Percentiles rank a stretch among this genome's conserved stretches.
phyloP scores from a whole-genome alignment of 2,329 filamentous ascomycete species.

The Pyricularia sp. region DNA sequence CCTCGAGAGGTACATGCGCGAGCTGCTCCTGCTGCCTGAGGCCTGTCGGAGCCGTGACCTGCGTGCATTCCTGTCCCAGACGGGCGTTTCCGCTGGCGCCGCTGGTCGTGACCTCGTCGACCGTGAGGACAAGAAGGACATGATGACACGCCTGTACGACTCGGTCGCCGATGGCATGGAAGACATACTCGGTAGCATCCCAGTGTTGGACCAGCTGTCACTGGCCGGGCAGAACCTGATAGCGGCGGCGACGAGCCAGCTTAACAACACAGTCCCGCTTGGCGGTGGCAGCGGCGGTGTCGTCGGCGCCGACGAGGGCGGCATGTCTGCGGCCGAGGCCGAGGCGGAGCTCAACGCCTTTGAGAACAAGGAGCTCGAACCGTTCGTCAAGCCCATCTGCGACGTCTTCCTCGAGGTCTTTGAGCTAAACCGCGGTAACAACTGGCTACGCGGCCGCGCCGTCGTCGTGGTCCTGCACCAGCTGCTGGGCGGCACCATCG shows the following conservation, averaged over 20 bases:
- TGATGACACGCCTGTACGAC: conserved; percentile 91
- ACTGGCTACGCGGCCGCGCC: conserved; percentile 91
- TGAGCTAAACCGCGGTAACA: conserved; percentile 88
- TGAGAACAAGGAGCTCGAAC: conserved; percentile 79
- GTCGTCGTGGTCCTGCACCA: conserved; percentile 96
- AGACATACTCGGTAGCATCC: conserved; percentile 92
- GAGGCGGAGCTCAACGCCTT: conserved; percentile 92
- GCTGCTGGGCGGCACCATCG: conserved; percentile 88
- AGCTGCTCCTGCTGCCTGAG: conserved; percentile 77
- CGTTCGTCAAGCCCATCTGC: conserved; percentile 97
- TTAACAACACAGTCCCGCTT: conserved; percentile 43
- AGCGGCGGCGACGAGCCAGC: conserved; percentile 60
- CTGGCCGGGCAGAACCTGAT: conserved; percentile 87
- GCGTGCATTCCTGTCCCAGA: conserved; percentile 84
- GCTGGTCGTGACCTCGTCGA: conserved; percentile 43
- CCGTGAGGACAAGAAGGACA: conserved; percentile 65
- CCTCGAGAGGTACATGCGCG: conserved; percentile 75
- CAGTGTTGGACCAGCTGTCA: conserved; percentile 88
- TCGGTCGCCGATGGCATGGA: conserved; percentile 98
- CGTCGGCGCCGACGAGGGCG: conserved; percentile 1
- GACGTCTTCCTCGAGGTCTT: conserved; percentile 96
- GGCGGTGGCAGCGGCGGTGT: conserved; percentile 24
- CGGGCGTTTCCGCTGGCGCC: conserved; percentile 27
- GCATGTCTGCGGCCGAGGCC: conserved; percentile 53
- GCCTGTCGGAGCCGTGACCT: conserved; percentile 91